phyloP scores from a whole-genome alignment of 768 basidiomycete species.

The Chalciporus piperatus region DNA sequence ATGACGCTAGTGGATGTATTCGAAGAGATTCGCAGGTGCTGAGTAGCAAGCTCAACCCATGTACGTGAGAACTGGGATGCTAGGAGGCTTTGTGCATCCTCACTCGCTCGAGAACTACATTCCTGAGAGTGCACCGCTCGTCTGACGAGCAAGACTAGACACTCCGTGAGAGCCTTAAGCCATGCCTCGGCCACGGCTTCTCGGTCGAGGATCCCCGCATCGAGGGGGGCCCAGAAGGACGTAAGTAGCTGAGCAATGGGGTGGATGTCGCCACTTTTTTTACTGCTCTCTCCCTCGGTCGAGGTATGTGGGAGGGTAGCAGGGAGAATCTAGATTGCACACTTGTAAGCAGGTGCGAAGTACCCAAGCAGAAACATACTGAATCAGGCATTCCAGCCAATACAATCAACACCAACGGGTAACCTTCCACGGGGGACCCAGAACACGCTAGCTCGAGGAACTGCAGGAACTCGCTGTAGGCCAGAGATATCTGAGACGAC shows the following conservation, averaged over 20 bases:
- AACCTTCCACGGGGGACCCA: slow-evolving; percentile 75
- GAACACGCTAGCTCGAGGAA: slow-evolving; percentile 80
- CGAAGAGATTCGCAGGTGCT: slow-evolving; percentile 47
- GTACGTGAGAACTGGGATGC: slow-evolving; percentile 43
- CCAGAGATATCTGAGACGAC: slow-evolving; percentile 31
- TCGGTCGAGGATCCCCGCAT: slow-evolving; percentile 33
- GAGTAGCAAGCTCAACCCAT: slow-evolving; percentile 46
- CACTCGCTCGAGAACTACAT: slow-evolving; percentile 1
- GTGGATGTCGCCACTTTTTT: slow-evolving; percentile 2
- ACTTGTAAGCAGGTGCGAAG: neutral
- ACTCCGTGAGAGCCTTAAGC: slow-evolving; percentile 73
- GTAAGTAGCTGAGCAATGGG: slow-evolving; percentile 56
- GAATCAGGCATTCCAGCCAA: slow-evolving; percentile 75
- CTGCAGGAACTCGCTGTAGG: slow-evolving; percentile 71
- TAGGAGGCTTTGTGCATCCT: slow-evolving; percentile 33
- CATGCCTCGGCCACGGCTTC: slow-evolving; percentile 43
- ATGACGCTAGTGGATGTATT: slow-evolving; percentile 42
- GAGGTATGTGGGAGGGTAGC: slow-evolving; percentile 10
- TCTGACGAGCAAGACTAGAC: slow-evolving; percentile 54
- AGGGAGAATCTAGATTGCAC: slow-evolving; percentile 19
- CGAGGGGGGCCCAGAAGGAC: slow-evolving; percentile 82
- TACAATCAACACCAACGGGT: slow-evolving; percentile 77
- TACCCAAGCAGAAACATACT: slow-evolving; percentile 38
- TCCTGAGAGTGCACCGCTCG: slow-evolving; percentile 6
- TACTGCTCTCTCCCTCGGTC: neutral